phyloP scores from a whole-genome alignment of 2,329 filamentous ascomycete species.

The Zymoseptoria pseudotritici region DNA sequence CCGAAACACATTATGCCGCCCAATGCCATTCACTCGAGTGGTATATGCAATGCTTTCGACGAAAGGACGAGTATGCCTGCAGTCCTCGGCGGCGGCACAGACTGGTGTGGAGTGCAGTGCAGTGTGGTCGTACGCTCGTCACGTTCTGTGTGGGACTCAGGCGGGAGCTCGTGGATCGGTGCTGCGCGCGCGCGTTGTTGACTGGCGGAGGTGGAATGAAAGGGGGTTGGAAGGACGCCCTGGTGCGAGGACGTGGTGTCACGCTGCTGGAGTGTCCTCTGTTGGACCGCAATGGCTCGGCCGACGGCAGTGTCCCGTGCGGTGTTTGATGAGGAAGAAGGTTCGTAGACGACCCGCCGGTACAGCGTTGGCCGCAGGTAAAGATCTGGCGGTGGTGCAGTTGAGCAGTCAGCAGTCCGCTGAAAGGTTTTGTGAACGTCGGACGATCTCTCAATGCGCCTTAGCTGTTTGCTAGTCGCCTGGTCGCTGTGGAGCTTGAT shows the following conservation, averaged over 20 bases:
- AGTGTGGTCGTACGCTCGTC: background rate
- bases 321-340: background rate
- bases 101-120: background rate
- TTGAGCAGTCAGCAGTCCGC: too few relatives aligned
- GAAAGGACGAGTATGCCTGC: background rate
- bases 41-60: background rate
- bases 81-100: background rate
- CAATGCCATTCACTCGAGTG: slow-evolving; percentile 14
- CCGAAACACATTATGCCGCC: slow-evolving; percentile 45
- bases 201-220: background rate
- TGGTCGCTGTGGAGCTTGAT: background rate
- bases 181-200: background rate
- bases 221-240: background rate
- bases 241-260: background rate
- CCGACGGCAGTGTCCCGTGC: background rate
- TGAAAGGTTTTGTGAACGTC: background rate
- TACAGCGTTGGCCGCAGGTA: background rate
- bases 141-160: background rate
- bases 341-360: background rate
- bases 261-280: background rate
- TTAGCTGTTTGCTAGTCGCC: background rate
- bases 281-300: background rate
- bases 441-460: background rate
- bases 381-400: too few relatives aligned
- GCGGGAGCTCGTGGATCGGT: background rate